A percentile compares a stretch with the other conserved stretches of the same genome.
phyloP scores from a whole-genome alignment of 2,329 filamentous ascomycete species.

The Myrmaecium sp. region DNA sequence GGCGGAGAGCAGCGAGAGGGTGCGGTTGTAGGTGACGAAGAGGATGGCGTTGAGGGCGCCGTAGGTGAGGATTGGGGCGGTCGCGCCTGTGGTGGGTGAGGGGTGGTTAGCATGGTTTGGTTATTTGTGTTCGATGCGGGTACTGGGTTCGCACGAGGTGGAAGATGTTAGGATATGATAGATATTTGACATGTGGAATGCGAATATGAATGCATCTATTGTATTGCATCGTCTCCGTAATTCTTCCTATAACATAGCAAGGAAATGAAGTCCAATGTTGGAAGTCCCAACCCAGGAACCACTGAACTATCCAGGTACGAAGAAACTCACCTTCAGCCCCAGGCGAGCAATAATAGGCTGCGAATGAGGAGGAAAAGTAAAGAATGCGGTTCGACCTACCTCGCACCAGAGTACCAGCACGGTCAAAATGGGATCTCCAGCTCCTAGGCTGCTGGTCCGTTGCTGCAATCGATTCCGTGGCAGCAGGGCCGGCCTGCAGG shows the following conservation, averaged over 20 bases:
- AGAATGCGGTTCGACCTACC: conserved; percentile 9
- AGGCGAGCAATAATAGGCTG: too few relatives aligned
- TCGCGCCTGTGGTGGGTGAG: conserved; percentile 39
- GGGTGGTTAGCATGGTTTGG: background rate
- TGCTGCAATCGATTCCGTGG: conserved; percentile 4
- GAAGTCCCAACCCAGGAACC: too few relatives aligned
- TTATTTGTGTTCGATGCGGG: conserved; percentile 1
- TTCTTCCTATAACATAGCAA: too few relatives aligned
- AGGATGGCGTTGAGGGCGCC: conserved; percentile 81
- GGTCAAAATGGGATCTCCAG: conserved; percentile 18
- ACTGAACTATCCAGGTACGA: too few relatives aligned
- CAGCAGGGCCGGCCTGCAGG: conserved; percentile 46
- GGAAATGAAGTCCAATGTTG: too few relatives aligned
- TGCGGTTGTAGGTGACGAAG: conserved; percentile 80
- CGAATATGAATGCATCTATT: too few relatives aligned
- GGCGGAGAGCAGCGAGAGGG: conserved; percentile 43
- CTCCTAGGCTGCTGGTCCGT: conserved; percentile 6
- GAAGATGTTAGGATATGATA: too few relatives aligned
- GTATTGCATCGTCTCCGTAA: too few relatives aligned
- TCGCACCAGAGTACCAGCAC: conserved; percentile 18
- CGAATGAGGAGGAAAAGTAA: background rate
- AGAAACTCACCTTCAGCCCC: too few relatives aligned
- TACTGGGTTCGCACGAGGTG: too few relatives aligned
- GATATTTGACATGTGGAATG: too few relatives aligned
- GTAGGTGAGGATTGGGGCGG: conserved; percentile 76